Conservation (phyloP, 345 rosid genomes). For the Euphorbia lathyris region DNA sequence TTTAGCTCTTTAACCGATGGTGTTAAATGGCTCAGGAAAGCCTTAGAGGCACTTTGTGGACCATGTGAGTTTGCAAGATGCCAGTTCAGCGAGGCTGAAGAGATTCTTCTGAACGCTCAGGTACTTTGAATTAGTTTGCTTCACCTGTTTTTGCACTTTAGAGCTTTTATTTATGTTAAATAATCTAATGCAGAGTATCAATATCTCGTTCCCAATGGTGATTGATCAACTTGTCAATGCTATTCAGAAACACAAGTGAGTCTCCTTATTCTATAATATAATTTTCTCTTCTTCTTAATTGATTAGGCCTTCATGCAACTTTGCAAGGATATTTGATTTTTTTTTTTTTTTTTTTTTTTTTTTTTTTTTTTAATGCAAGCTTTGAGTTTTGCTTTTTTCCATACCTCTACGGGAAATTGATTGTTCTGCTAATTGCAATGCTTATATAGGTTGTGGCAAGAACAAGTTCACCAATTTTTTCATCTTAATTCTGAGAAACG, state of each 20-base stretch:
- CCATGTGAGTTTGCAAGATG: slow-evolving; percentile 34
- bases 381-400: slow-evolving; percentile 3
- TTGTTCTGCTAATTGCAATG: slow-evolving; percentile 5
- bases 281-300: neutral
- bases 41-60: slow-evolving; percentile 35
- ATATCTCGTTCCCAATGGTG: slow-evolving; percentile 38
- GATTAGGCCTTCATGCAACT: neutral
- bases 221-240: slow-evolving; percentile 38
- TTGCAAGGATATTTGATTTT: too few species aligned
- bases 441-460: slow-evolving; percentile 58
- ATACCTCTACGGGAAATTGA: slow-evolving; percentile 13
- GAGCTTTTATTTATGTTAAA: slow-evolving; percentile 11
- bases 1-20: slow-evolving; percentile 39
- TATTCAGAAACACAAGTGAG: slow-evolving; percentile 51
- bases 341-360: too few species aligned
- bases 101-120: slow-evolving; percentile 47
- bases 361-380: neutral
- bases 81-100: slow-evolving; percentile 52
- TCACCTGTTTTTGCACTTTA: neutral
- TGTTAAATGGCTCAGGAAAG: slow-evolving; percentile 54
- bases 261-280: slow-evolving; percentile 8
- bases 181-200: slow-evolving; percentile 33
- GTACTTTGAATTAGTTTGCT: slow-evolving; percentile 22
- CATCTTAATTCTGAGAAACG: slow-evolving; percentile 34
- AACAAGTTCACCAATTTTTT: slow-evolving; percentile 40